Conservation (phyloP, 371 early-diverging fungal genomes). For the Apophysomyces ossiformis region DNA sequence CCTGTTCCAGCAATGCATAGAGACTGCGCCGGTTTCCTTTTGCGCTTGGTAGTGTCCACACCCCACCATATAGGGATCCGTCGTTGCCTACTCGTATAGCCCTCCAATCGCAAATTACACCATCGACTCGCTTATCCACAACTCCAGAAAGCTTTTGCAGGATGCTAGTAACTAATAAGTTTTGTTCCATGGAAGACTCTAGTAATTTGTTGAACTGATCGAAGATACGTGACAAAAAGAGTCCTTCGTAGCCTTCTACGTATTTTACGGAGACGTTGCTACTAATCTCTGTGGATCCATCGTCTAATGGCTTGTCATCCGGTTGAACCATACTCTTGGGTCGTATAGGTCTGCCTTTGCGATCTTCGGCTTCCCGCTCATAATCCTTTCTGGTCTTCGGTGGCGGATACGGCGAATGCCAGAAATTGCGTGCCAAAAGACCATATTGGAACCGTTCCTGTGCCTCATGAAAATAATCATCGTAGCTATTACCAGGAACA, state of each 20-base stretch:
- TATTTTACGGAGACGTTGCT: conserved; percentile 20
- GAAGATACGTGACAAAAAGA: conserved; percentile 51
- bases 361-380: conserved; percentile 49
- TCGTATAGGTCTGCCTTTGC: conserved; percentile 42
- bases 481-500: conserved; percentile 55
- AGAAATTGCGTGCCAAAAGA: conserved; percentile 51
- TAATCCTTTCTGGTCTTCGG: conserved; percentile 38
- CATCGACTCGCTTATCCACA: conserved; percentile 53
- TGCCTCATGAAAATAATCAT: conserved; percentile 59
- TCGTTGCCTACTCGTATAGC: conserved; percentile 51
- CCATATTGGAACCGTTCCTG: conserved; percentile 56
- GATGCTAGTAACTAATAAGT: conserved; percentile 53
- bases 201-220: conserved; percentile 50
- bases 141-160: conserved; percentile 54
- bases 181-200: conserved; percentile 52
- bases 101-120: conserved; percentile 55
- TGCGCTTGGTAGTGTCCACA: conserved; percentile 46
- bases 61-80: conserved; percentile 50
- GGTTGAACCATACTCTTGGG: conserved; percentile 38
- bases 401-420: conserved; percentile 55
- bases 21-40: conserved; percentile 46
- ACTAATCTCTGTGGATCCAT: background rate
- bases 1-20: conserved; percentile 52
- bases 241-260: conserved; percentile 45
- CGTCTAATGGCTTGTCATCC: conserved; percentile 2